Conservation (phyloP, 441 rosid genomes). For the California macrophylla region DNA sequence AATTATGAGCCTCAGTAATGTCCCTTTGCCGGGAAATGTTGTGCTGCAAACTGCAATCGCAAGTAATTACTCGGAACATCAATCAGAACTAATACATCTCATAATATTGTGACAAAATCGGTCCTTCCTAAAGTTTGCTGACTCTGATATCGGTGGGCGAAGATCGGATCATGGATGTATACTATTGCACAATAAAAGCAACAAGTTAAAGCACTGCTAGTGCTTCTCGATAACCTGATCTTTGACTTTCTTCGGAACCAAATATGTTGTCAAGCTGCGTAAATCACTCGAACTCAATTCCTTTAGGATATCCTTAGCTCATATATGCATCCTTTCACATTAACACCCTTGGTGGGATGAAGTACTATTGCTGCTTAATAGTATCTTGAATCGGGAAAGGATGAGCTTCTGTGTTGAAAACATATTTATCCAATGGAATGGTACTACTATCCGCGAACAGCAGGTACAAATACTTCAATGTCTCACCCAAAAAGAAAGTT, state of each 20-base stretch:
- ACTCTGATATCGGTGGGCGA: not conserved
- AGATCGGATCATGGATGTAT: conserved; percentile 12
- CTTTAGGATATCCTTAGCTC: conserved; percentile 8
- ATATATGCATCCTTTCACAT: conserved; percentile 11
- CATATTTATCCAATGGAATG: conserved; percentile 69
- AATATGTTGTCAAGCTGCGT: conserved; percentile 10
- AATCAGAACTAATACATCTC: conserved; percentile 22
- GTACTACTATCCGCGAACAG: conserved; percentile 67
- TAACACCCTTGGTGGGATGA: conserved; percentile 10
- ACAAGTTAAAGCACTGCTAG: conserved; percentile 4
- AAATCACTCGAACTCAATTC: conserved; percentile 7
- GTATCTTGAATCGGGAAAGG: conserved; percentile 54
- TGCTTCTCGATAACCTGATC: conserved; percentile 12
- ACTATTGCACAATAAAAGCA: not conserved
- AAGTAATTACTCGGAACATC: conserved; percentile 14
- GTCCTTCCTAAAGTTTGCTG: conserved; percentile 14
- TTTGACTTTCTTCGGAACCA: conserved; percentile 12
- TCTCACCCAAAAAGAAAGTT: conserved; percentile 87
- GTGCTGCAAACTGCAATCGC: conserved; percentile 12
- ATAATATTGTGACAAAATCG: conserved; percentile 19
- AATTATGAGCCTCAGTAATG: conserved; percentile 18
- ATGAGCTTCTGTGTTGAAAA: conserved; percentile 92
- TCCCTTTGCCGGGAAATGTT: conserved; percentile 18
- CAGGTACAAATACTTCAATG: conserved; percentile 77
- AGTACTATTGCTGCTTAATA: conserved; percentile 17